Base-by-base conservation (phyloP, 768 basidiomycete genomes). In the Agrocybe pediades region DNA sequence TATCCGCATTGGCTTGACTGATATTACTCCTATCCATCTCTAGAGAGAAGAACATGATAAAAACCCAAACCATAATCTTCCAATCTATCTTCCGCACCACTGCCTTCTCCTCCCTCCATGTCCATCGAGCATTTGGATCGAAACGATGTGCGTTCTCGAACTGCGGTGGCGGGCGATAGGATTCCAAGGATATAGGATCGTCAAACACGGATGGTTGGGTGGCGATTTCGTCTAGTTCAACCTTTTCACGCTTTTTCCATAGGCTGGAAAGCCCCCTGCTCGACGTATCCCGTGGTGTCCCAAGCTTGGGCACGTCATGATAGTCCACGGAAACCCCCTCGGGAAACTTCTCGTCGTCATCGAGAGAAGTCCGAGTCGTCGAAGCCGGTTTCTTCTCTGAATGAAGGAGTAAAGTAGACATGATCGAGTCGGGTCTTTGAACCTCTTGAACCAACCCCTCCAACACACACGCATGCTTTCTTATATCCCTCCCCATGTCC, bases 1-100 rank as follows among this genome's bases (percentile, higher is more conserved):
- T 87, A 65, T 87, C 86, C 2, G 84, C 78, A 55, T 87, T 86
- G 26, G 87, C 87, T 62, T 83, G 83, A 1, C 77, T 76, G 36
- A 87, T 71, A 62, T 87, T 88, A 42, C 71, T 74, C 26, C 86
- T 70, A 60, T 86, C 85, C 49, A 84, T 57, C 53, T 84, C 80
- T 21, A 85, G 6, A 30, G 49, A 43, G 6, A 43, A 46, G 27
- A 56, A 51, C 25, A 42, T 56, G 25, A 42, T 47, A 9, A 36
- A 25, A 15, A 82, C 81, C 82, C 82, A 84, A 5, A 82, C 58
- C 71, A 83, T 80, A 56, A 89, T 80, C 25, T 77, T 73, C 48
- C 71, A 65, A 68, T 88, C 86, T 3, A 86, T 76, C 62, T 81
- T 85, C 41, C 83, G 33, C 13, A 36, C 33, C n/a, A 36, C n/a